Evolutionary conservation across 768 basidiomycete genomes (phyloP).

Genomic region (Phanerodontia chrysosporium): DNA sequence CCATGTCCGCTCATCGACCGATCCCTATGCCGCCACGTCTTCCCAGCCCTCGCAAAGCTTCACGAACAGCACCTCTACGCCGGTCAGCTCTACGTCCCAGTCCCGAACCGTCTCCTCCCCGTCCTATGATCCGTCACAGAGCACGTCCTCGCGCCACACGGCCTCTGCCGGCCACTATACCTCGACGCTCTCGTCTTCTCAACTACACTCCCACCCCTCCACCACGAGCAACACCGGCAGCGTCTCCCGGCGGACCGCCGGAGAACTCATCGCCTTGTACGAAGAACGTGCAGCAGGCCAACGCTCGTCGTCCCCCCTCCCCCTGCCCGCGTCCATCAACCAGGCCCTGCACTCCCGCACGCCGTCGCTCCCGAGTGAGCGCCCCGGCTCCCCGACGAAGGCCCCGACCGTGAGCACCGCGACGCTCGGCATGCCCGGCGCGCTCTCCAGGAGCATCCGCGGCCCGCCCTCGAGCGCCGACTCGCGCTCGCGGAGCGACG

Average conservation of each 20-base stretch:
- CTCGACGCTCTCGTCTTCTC: background rate
- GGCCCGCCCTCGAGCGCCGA: background rate
- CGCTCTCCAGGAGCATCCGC: background rate
- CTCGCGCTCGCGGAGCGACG: background rate
- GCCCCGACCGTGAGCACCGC: background rate
- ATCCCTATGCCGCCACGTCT: background rate
- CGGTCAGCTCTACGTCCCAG: background rate
- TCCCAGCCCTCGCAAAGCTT: background rate
- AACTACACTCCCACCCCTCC: background rate
- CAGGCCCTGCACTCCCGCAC: background rate
- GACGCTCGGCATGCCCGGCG: background rate
- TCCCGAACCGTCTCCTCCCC: background rate
- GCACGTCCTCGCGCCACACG: background rate
- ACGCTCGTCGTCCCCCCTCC: background rate
- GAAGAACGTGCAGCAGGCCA: conserved; percentile 1
- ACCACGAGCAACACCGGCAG: background rate
- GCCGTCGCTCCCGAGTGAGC: background rate
- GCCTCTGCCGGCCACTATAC: background rate
- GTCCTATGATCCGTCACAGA: background rate
- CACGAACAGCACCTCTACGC: conserved; percentile 1
- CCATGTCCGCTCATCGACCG: background rate
- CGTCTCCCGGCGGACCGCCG: conserved; percentile 1
- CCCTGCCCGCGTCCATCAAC: background rate
- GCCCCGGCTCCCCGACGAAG: background rate
- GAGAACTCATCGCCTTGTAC: conserved; percentile 11